Conservation (phyloP, 2,329 filamentous ascomycete species). For the Bipolaris sorokiniana region DNA sequence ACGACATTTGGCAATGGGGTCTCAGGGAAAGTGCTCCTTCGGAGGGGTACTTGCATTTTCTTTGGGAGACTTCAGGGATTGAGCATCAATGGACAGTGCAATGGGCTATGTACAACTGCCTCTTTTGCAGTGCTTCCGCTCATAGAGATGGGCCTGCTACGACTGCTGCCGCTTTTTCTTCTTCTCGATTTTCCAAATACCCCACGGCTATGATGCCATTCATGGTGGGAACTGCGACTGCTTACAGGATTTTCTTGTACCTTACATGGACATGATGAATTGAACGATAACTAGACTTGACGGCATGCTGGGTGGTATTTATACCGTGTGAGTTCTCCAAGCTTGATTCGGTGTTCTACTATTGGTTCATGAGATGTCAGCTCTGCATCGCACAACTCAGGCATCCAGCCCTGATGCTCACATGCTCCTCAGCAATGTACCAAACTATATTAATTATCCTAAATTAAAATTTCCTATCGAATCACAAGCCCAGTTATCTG, state of each 20-base stretch:
- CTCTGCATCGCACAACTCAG: not conserved
- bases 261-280: not conserved
- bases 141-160: not conserved
- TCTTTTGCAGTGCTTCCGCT: not conserved
- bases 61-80: conserved; percentile 19
- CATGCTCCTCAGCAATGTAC: no score
- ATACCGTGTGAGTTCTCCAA: not conserved
- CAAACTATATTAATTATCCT: not conserved
- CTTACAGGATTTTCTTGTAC: not conserved
- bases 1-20: not conserved
- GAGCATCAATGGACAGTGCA: not conserved
- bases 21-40: no score
- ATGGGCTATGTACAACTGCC: conserved; percentile 5
- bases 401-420: not conserved
- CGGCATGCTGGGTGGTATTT: not conserved
- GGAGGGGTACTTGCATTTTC: conserved; percentile 6
- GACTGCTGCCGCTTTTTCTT: conserved; percentile 11
- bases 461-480: conserved; percentile 6
- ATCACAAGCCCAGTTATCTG: conserved; percentile 26
- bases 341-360: not conserved
- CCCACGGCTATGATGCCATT: conserved; percentile 21
- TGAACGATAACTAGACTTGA: not conserved
- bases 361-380: not conserved
- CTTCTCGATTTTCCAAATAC: conserved; percentile 33
- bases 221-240: conserved; percentile 6